phyloP scores from a whole-genome alignment of 1,139 yeast genomes.

The Geotrichum reessii region DNA sequence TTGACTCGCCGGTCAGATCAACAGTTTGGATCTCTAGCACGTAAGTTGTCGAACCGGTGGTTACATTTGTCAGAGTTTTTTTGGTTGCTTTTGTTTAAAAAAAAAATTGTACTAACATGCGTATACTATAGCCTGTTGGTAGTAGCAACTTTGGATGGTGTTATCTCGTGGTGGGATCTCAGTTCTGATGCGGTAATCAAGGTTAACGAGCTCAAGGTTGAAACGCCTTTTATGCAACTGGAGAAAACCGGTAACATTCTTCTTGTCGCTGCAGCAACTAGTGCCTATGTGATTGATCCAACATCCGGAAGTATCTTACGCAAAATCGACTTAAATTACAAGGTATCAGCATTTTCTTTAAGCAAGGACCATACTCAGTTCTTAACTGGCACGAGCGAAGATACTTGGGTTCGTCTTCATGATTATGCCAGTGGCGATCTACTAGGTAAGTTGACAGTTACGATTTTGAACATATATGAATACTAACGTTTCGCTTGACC shows the following conservation, averaged over 20 bases:
- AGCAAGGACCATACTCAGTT: conserved; percentile 27
- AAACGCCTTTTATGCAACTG: conserved; percentile 31
- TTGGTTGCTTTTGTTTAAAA: no score
- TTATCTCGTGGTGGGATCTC: conserved; percentile 34
- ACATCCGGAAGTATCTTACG: conserved; percentile 24
- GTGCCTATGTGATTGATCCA: conserved; percentile 27
- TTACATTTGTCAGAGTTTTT: not conserved
- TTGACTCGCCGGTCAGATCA: conserved; percentile 18
- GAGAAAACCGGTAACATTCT: conserved; percentile 23
- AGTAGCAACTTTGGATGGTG: conserved; percentile 29
- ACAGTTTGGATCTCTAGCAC: conserved; percentile 23
- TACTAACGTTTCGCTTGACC: not conserved
- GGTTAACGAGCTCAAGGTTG: conserved; percentile 23
- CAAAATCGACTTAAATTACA: conserved; percentile 29
- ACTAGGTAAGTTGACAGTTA: not conserved
- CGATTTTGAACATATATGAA: not conserved
- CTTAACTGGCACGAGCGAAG: conserved; percentile 33
- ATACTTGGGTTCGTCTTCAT: conserved; percentile 37
- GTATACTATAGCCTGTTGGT: conserved; percentile 21
- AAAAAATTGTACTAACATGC: not conserved
- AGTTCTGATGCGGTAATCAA: conserved; percentile 19
- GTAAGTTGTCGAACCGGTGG: not conserved
- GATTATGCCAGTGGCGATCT: conserved; percentile 31
- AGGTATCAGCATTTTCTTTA: conserved; percentile 32
- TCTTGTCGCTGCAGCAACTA: conserved; percentile 25